Conservation (phyloP, 352 stramenopile genomes). For the Phytophthora boehmeriae region DNA sequence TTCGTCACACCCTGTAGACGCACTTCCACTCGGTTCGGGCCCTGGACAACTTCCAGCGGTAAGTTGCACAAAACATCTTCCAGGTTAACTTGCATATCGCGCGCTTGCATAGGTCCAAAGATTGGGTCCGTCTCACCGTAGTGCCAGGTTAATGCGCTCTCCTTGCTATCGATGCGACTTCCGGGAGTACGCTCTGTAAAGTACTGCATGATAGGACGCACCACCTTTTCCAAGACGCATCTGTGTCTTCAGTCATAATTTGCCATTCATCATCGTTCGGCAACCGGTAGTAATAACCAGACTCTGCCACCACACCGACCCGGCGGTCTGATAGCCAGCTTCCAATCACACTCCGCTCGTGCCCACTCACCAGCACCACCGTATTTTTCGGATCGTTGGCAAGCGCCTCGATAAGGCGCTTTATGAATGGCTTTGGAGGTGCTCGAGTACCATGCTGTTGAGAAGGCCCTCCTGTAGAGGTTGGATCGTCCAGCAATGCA, state of each 20-base stretch:
- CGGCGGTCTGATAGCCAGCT: slow-evolving; percentile 71
- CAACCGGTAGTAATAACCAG: slow-evolving; percentile 63
- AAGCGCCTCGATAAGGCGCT: slow-evolving; percentile 64
- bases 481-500: slow-evolving; percentile 66
- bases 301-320: slow-evolving; percentile 65
- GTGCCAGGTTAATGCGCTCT: slow-evolving; percentile 69
- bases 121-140: slow-evolving; percentile 79
- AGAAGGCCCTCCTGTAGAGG: slow-evolving; percentile 15
- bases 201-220: slow-evolving; percentile 78
- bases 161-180: slow-evolving; percentile 69
- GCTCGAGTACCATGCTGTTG: slow-evolving; percentile 61
- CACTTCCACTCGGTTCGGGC: slow-evolving; percentile 79
- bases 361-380: slow-evolving; percentile 60
- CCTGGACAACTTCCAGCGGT: slow-evolving; percentile 81
- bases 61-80: slow-evolving; percentile 87
- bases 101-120: slow-evolving; percentile 82
- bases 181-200: slow-evolving; percentile 74
- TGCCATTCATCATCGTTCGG: slow-evolving; percentile 60
- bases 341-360: slow-evolving; percentile 75
- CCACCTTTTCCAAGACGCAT: slow-evolving; percentile 77
- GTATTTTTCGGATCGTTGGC: slow-evolving; percentile 61
- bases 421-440: slow-evolving; percentile 62
- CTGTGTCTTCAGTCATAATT: slow-evolving; percentile 61
- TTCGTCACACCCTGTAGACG: slow-evolving; percentile 72
- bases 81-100: slow-evolving; percentile 89